A percentile compares a stretch with the other conserved stretches of the same genome.
These are phyloP conservation scores for Entomortierella parvispora DNA, from an alignment of 192 early-diverging fungal genomes.

Conservation along the genomic window DNA sequence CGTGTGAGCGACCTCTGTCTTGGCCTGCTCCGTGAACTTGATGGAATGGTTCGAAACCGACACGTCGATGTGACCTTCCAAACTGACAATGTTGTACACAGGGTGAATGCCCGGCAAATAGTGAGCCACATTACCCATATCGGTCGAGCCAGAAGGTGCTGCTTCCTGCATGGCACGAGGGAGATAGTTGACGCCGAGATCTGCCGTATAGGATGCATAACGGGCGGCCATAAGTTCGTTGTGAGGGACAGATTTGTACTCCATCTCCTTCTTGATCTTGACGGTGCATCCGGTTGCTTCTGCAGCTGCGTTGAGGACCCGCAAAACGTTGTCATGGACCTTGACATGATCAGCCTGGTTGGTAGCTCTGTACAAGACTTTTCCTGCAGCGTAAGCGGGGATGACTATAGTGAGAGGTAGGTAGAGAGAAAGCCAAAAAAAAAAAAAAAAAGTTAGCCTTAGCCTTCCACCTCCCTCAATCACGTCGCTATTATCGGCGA, in stretches of 20 bases:
- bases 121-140: slow-evolving; percentile 25
- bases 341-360: slow-evolving; percentile 55
- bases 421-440: not conserved
- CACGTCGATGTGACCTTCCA: slow-evolving; percentile 58
- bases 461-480: no score
- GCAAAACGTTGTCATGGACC: slow-evolving; percentile 61
- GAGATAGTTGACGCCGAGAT: slow-evolving; percentile 15
- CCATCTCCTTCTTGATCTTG: slow-evolving; percentile 59
- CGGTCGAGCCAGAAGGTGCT: slow-evolving; percentile 10
- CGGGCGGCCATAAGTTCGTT: slow-evolving; percentile 51
- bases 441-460: not conserved
- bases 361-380: slow-evolving; percentile 69
- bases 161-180: slow-evolving; percentile 21
- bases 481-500: not conserved
- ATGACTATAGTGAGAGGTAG: slow-evolving; percentile 59
- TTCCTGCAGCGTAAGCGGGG: slow-evolving; percentile 68
- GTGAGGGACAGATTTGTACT: slow-evolving; percentile 66
- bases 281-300: slow-evolving; percentile 74
- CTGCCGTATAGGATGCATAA: slow-evolving; percentile 25
- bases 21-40: slow-evolving; percentile 68
- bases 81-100: slow-evolving; percentile 28
- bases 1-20: slow-evolving; percentile 65
- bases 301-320: slow-evolving; percentile 72
- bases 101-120: slow-evolving; percentile 39
- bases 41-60: slow-evolving; percentile 70